phyloP scores from a whole-genome alignment of 2,329 filamentous ascomycete species.

The Botrytis porri region DNA sequence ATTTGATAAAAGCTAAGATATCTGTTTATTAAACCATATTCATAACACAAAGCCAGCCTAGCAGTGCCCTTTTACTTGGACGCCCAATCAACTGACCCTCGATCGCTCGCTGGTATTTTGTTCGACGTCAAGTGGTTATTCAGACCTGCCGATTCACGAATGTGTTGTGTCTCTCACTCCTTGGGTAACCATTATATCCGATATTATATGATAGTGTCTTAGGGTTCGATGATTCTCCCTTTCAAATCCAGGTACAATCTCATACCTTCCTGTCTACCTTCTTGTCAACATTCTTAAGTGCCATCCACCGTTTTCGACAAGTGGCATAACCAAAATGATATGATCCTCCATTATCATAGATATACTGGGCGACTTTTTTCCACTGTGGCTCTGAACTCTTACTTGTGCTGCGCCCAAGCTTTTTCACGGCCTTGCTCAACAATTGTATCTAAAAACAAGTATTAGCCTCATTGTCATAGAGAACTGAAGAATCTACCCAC shows the following conservation, averaged over 20 bases:
- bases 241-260: neutral
- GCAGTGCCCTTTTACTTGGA: neutral
- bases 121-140: neutral
- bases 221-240: neutral
- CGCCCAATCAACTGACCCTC: neutral
- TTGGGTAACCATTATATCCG: neutral
- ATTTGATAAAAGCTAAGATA: neutral
- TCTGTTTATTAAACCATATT: neutral
- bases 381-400: conserved; percentile 43
- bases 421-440: conserved; percentile 45
- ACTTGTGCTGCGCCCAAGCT: conserved; percentile 30
- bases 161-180: neutral
- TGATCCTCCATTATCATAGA: conserved; percentile 50
- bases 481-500: conserved; percentile 48
- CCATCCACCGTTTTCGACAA: conserved; percentile 57
- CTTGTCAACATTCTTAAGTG: conserved; percentile 32
- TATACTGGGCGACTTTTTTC: conserved; percentile 56
- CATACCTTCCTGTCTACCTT: neutral
- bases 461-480: conserved; percentile 1
- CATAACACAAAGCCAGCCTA: neutral
- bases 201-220: neutral
- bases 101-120: neutral
- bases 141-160: neutral
- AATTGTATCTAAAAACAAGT: conserved; percentile 43
- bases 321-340: conserved; percentile 60